A percentile compares a stretch with the other conserved stretches of the same genome.
Evolutionary conservation across 331 rosid genomes (phyloP).

Genomic region (Malus hybrid): DNA sequence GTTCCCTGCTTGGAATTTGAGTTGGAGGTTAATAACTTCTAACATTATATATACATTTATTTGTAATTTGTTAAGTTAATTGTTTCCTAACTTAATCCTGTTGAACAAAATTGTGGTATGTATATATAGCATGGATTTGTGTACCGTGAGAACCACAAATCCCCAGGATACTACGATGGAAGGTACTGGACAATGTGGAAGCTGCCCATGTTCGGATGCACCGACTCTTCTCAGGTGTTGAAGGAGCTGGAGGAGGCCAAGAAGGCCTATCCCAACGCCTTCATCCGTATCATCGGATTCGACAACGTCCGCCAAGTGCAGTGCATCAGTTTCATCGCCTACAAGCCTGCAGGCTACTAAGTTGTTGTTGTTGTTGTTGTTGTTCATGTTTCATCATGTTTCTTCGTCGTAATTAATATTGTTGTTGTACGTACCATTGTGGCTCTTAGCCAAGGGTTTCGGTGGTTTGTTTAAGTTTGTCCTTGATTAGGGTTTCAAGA

Average conservation of each 20-base stretch:
- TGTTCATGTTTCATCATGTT: too few relatives aligned
- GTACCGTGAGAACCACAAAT: constrained; percentile 48
- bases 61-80: neutral
- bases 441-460: neutral
- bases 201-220: constrained; percentile 46
- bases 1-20: constrained; percentile 84
- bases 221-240: constrained; percentile 26
- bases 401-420: neutral
- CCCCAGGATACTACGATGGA: constrained; percentile 58
- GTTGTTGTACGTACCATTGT: neutral
- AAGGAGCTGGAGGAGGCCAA: constrained; percentile 28
- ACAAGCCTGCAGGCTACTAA: constrained; percentile 22
- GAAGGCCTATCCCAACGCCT: constrained; percentile 4
- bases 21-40: constrained; percentile 18
- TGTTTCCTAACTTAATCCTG: neutral
- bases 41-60: neutral
- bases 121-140: constrained; percentile 29
- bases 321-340: constrained; percentile 54
- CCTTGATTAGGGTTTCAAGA: neutral
- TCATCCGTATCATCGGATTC: constrained; percentile 54
- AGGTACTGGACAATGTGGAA: constrained; percentile 55
- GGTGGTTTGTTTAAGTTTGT: neutral
- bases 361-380: neutral
- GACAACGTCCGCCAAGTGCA: constrained; percentile 62
- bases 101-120: neutral